Base-by-base conservation (phyloP, 345 rosid genomes). In the Pistacia integerrima region DNA sequence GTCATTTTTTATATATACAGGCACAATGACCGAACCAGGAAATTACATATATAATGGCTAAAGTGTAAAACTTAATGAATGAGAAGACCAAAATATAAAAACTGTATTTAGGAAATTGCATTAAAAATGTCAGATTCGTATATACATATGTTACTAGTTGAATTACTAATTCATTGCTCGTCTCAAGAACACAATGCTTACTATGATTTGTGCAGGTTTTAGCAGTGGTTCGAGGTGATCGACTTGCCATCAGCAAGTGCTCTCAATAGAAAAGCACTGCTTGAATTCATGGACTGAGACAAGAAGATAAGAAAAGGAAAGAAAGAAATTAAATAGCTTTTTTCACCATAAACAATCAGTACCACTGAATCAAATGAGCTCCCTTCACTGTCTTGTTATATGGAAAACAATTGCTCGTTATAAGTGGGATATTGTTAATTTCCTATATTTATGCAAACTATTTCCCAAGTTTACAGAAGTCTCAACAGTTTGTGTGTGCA, bases 161-260 rank as follows among this genome's bases (percentile, higher is more conserved):
- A 11, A 63, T 54, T 70, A 2, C 41, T 25, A 12, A n/a, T 48
- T 18, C 28, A 49, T 49, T 62, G 2, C 11, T 74, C 17, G 18
- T 35, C 28, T 30, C 54, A 18, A 8, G 7, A 12, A 38, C 51
- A 46, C 70, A 49, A 58, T 58, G 67, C 18, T 60, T 54, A 12
- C 2, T 67, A 49, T 36, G 64, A 79, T 16, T 73, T 77, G 46
- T 30, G 74, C 82, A 87, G 88, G 84, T 85, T 64, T 72, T 88
- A 48, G 82, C 87, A n/a, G 80, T 84, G 77, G 89, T 88, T 69
- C 85, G 78, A 57, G 89, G 91, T 11, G 78, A 84, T 60, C 76
- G 71, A 41, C 83, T 74, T 30, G 79, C 80, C 33, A 57, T 63
- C 5, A 14, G 59, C 28, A 54, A 25, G 74, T 54, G 56, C 56